Evolutionary conservation across 768 basidiomycete species (phyloP).

Genomic region (Pulveroboletus sp.): DNA sequence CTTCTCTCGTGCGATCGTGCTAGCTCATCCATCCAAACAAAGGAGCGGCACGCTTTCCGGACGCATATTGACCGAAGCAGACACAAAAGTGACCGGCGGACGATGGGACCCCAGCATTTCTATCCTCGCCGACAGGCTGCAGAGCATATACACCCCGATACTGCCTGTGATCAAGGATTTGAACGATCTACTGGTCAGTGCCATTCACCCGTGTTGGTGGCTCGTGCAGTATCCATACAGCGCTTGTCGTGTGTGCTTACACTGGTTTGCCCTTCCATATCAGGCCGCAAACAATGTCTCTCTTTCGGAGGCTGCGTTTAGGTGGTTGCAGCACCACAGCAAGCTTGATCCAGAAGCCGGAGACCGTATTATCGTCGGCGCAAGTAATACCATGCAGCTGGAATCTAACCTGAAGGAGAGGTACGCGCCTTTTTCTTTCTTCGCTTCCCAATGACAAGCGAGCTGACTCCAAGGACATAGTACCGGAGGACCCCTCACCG

Average conservation of each 20-base stretch:
- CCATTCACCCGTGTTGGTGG: not conserved
- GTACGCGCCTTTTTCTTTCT: not conserved
- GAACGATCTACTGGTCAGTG: conserved; percentile 13
- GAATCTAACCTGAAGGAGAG: conserved; percentile 22
- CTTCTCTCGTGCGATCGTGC: not conserved
- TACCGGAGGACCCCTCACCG: not conserved
- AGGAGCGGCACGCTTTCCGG: conserved; percentile 14
- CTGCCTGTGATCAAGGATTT: conserved; percentile 15
- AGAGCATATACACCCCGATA: conserved; percentile 3
- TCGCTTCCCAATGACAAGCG: not conserved
- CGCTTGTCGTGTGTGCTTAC: not conserved
- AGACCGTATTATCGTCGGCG: conserved; percentile 35
- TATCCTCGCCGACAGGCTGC: not conserved
- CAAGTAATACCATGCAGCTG: conserved; percentile 31
- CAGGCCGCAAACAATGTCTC: conserved; percentile 11
- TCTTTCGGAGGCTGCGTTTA: conserved; percentile 13
- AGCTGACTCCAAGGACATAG: not conserved
- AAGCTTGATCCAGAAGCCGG: conserved; percentile 10
- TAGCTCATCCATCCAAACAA: not conserved
- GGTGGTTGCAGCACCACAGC: conserved; percentile 24
- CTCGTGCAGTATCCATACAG: not conserved
- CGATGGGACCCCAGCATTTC: conserved; percentile 13
- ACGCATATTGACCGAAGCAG: conserved; percentile 3
- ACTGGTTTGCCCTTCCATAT: not conserved
- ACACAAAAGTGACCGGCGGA: conserved; percentile 1